Conservation (phyloP, 306 rosid genomes). For the Crotalaria pallida region DNA sequence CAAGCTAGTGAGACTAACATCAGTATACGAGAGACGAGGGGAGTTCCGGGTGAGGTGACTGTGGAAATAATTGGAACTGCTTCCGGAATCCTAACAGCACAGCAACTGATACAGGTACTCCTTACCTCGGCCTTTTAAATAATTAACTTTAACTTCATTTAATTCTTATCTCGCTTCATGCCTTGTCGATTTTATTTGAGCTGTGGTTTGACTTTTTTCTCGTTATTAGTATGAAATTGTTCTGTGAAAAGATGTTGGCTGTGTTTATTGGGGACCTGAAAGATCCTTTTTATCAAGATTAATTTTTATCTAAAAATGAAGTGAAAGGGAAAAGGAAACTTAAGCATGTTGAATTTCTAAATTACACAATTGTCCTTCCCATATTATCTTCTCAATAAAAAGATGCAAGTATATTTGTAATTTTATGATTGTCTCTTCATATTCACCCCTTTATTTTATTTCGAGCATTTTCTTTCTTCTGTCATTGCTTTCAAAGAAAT, state of each 20-base stretch:
- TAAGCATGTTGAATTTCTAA: background rate
- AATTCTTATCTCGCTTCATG: too few species aligned
- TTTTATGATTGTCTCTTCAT: background rate
- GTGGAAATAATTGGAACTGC: constrained; percentile 95
- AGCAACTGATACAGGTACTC: constrained; percentile 89
- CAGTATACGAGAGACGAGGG: constrained; percentile 89
- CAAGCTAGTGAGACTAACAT: constrained; percentile 95
- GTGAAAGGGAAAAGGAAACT: background rate
- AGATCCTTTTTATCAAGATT: background rate
- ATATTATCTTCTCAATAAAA: background rate
- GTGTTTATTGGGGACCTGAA: background rate
- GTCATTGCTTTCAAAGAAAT: constrained; percentile 3
- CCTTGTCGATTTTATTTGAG: too few species aligned
- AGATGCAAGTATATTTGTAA: too few species aligned
- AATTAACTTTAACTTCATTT: too few species aligned
- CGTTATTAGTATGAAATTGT: background rate
- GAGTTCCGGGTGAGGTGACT: constrained; percentile 98
- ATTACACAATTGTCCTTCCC: background rate
- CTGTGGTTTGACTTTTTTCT: background rate
- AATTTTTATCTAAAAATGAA: background rate
- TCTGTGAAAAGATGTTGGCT: background rate
- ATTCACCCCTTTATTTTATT: background rate
- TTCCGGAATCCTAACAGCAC: constrained; percentile 90
- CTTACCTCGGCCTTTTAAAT: background rate
- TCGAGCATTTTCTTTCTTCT: background rate